Evolutionary conservation across 805 yeast genomes (phyloP).

Genomic region (Candida nitratophila): DNA sequence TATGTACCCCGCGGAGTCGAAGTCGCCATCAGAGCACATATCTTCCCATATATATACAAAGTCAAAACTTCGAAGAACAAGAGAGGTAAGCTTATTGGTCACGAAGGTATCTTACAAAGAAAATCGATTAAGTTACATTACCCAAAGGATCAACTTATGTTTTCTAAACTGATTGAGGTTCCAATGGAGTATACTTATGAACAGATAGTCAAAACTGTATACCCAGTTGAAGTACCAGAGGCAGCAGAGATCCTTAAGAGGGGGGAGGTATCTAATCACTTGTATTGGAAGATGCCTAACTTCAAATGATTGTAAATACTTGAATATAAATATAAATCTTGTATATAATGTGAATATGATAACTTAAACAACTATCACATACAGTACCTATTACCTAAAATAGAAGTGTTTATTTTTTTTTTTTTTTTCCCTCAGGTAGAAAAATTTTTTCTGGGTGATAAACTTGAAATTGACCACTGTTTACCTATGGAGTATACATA

Average conservation of each 20-base stretch:
- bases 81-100: slow-evolving; percentile 8
- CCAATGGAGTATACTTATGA: slow-evolving; percentile 7
- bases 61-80: slow-evolving; percentile 9
- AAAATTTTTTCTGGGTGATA: not conserved
- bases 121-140: slow-evolving; percentile 4
- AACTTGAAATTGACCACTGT: no score
- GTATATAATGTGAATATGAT: not conserved
- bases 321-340: no score
- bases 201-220: slow-evolving; percentile 7
- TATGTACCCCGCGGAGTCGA: slow-evolving; percentile 52
- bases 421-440: not conserved
- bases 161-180: slow-evolving; percentile 16
- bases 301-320: no score
- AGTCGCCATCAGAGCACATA: slow-evolving; percentile 38
- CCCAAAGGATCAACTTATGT: slow-evolving; percentile 13
- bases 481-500: no score
- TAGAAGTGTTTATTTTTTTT: no score
- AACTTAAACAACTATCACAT: no score
- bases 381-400: no score
- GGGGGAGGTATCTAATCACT: no score
- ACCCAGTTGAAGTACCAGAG: not conserved
- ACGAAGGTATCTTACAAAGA: not conserved
- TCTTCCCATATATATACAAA: slow-evolving; percentile 21
- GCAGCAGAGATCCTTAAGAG: not conserved
- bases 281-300: no score